These are phyloP conservation scores for Capsicum chinense DNA, from an alignment of 257 asterid genomes.

Conservation along the genomic window DNA sequence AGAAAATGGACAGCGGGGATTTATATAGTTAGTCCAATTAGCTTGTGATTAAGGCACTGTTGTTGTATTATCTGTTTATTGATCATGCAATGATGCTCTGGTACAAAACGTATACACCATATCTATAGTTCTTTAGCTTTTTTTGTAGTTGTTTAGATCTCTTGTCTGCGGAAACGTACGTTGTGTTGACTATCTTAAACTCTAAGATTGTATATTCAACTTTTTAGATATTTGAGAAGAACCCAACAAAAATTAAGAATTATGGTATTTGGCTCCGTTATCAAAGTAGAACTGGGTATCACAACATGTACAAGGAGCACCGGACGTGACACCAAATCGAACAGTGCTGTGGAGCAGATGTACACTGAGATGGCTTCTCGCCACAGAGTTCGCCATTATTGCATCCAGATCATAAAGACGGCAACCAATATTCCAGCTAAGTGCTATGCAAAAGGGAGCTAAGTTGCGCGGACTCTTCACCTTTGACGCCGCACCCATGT, in stretches of 20 bases:
- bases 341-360: neutral
- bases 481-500: too few species aligned
- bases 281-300: constrained; percentile 89
- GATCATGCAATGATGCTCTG: too few species aligned
- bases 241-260: constrained; percentile 82
- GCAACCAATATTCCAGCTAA: neutral
- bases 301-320: constrained; percentile 60
- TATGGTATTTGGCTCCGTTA: constrained; percentile 36
- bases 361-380: constrained; percentile 19
- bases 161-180: neutral
- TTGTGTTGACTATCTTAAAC: neutral
- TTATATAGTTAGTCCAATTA: neutral
- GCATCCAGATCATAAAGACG: constrained; percentile 5
- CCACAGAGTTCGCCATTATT: neutral
- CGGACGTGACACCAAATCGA: neutral
- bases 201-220: neutral
- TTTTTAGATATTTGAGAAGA: constrained; percentile 76
- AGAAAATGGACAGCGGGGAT: neutral
- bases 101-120: neutral
- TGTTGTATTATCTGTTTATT: neutral
- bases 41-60: neutral
- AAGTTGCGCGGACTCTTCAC: too few species aligned
- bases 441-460: neutral
- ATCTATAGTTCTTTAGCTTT: neutral
- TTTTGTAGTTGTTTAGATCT: too few species aligned